A percentile compares a stretch with the other conserved stretches of the same genome.
Evolutionary conservation across 768 basidiomycete species (phyloP).

Genomic region (Boletellus ananas): DNA sequence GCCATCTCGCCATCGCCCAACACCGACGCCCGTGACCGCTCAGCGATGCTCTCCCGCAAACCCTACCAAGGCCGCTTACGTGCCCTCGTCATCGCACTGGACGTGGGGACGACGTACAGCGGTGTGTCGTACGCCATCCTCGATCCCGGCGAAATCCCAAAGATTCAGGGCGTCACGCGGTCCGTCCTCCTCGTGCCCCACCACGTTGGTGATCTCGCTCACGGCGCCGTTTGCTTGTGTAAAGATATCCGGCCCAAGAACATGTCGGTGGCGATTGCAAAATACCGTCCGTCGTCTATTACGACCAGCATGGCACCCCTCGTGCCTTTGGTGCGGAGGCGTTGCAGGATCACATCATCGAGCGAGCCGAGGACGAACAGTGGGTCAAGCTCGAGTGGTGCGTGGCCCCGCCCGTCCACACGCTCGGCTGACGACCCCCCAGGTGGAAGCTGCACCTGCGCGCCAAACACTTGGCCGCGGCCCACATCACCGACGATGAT

Average conservation of each 20-base stretch:
- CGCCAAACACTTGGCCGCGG: slow-evolving; percentile 30
- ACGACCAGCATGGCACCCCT: slow-evolving; percentile 37
- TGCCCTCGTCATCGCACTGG: slow-evolving; percentile 37
- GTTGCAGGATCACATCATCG: slow-evolving; percentile 35
- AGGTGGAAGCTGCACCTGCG: slow-evolving; percentile 41
- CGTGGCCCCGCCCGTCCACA: slow-evolving; percentile 5
- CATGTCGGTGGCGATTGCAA: slow-evolving; percentile 43
- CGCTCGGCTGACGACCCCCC: neutral
- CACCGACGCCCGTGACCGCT: no score
- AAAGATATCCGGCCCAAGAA: slow-evolving; percentile 41
- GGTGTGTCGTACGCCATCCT: slow-evolving; percentile 42
- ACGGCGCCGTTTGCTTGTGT: neutral
- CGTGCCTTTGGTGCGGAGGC: slow-evolving; percentile 47
- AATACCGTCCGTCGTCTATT: slow-evolving; percentile 48
- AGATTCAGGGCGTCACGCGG: slow-evolving; percentile 35
- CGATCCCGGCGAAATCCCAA: slow-evolving; percentile 36
- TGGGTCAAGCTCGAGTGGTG: slow-evolving; percentile 48
- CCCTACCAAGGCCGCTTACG: slow-evolving; percentile 36
- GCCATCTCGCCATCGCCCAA: neutral
- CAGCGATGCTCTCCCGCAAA: slow-evolving; percentile 34
- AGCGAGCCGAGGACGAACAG: slow-evolving; percentile 40
- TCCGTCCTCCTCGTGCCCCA: slow-evolving; percentile 16
- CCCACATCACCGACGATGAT: slow-evolving; percentile 31
- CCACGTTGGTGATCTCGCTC: slow-evolving; percentile 4
- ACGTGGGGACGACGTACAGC: slow-evolving; percentile 41